phyloP scores from a whole-genome alignment of 2,329 filamentous ascomycete species.

The Botrytis paeoniae region DNA sequence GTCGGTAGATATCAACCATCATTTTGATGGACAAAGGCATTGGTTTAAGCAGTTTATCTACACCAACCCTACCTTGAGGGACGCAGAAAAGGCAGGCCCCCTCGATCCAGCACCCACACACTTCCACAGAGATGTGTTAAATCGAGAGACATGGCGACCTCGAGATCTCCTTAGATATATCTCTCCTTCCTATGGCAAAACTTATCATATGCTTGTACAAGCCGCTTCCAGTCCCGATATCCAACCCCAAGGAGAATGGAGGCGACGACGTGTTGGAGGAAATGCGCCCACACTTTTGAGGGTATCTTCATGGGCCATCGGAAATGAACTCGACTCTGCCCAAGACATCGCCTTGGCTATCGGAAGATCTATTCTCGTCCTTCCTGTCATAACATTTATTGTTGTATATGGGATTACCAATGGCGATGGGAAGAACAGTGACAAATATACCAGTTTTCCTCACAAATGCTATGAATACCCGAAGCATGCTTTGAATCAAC shows the following conservation, averaged over 20 bases:
- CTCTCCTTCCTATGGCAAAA: conserved; percentile 19
- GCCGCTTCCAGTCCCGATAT: conserved; percentile 11
- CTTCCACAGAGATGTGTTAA: conserved; percentile 17
- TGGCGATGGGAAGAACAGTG: not conserved
- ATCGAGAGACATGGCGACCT: conserved; percentile 20
- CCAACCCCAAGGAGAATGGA: conserved; percentile 18
- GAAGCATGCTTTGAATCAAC: conserved; percentile 19
- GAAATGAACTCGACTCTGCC: not conserved
- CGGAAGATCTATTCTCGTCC: conserved; percentile 16
- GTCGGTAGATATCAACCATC: conserved; percentile 15
- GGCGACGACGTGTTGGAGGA: conserved; percentile 10
- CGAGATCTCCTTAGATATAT: conserved; percentile 20
- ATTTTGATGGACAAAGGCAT: conserved; percentile 11
- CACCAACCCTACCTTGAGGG: conserved; percentile 13
- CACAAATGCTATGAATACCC: conserved; percentile 21
- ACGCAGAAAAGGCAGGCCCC: conserved; percentile 9
- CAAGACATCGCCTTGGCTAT: conserved; percentile 11
- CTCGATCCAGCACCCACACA: conserved; percentile 13
- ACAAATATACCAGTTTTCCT: conserved; percentile 12
- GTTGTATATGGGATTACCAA: conserved; percentile 5
- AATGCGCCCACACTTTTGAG: conserved; percentile 18
- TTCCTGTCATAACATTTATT: conserved; percentile 16
- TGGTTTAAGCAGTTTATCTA: conserved; percentile 19
- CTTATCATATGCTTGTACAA: conserved; percentile 20
- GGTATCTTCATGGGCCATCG: conserved; percentile 20